Base-by-base conservation (phyloP, 257 asterid genomes). In the Ajuga chamaepitys region DNA sequence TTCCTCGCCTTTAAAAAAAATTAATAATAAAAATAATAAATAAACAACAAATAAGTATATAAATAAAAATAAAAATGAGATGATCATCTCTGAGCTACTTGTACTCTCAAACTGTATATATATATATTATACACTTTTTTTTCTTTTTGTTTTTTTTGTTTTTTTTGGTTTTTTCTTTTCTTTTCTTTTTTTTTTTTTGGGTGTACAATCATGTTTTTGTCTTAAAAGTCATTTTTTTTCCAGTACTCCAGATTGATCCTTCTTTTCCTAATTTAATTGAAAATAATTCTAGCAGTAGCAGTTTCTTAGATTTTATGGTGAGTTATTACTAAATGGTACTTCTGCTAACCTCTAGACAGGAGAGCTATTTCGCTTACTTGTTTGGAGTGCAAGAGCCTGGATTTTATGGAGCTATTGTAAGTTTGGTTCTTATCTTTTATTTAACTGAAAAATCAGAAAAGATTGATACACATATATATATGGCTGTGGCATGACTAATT, bases 361-460 rank as follows among this genome's bases (percentile, higher is more conserved):
- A 93, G 80, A 93, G 99, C 80, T 93, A 93, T 70, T 93, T 93
- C 52, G 92, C 96, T 13, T 93, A 93, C 90, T 81, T 89, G 83
- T 93, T 88, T 79, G 99, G 99, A 76, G 99, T 93, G 75, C 80
- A 68, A 74, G 99, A 89, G 77, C 99, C 97, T 56, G 99, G 90
- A 35, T 93, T 88, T 76, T 93, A 84, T 78, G 97, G 95, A 72
- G 95, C 99, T 77, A 77, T 93, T 67, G 98, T 93, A 80, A 93
- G 99, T 81, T 79, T 17, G 8, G 40, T 12, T 1, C 41, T 64
- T 71, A 9, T 63, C 40, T 48, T 54, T 65, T 51, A 37, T 57
- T 56, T 58, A 45, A 4, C 64, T 41, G 14, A 54, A 28, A 34
- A 61, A 46, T 61, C 58, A 14, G 5, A 67, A 50, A 20, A 16